A percentile compares a stretch with the other conserved stretches of the same genome.
Evolutionary conservation across 2,329 filamentous ascomycete genomes (phyloP).

Genomic region (Ophiostoma populinum): DNA sequence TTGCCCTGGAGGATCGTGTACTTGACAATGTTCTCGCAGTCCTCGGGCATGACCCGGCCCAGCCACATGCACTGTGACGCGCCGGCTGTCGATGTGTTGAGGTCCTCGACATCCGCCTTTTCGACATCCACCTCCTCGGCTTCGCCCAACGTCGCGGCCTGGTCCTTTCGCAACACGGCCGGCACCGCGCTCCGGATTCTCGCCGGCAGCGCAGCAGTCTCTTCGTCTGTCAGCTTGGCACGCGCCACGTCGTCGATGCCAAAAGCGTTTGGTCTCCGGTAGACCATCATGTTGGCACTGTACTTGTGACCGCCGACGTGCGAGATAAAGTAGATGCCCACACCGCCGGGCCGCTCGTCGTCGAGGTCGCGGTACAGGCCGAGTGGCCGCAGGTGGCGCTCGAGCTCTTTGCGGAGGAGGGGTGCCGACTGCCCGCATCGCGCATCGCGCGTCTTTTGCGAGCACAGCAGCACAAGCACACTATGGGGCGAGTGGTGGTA

Average conservation of each 20-base stretch:
- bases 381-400: conserved; percentile 70
- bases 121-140: background rate
- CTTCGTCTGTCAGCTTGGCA: conserved; percentile 19
- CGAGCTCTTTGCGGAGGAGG: conserved; percentile 71
- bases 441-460: conserved; percentile 82
- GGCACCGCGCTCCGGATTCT: conserved; percentile 13
- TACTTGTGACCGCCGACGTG: conserved; percentile 97
- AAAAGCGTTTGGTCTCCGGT: conserved; percentile 47
- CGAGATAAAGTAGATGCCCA: conserved; percentile 90
- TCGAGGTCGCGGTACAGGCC: conserved; percentile 75
- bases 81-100: conserved; percentile 22
- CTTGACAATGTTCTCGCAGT: conserved; percentile 80
- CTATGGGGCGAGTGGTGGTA: conserved; percentile 60
- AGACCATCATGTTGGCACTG: conserved; percentile 84
- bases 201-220: conserved; percentile 17
- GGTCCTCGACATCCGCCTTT: conserved; percentile 13
- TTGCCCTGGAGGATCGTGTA: conserved; percentile 89
- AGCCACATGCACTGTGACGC: conserved; percentile 89
- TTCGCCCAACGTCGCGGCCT: conserved; percentile 12
- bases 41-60: conserved; percentile 65
- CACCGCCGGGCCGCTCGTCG: conserved; percentile 77
- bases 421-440: conserved; percentile 90
- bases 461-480: conserved; percentile 83
- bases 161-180: conserved; percentile 13
- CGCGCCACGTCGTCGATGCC: conserved; percentile 29